Evolutionary conservation across 169 alveolate genomes (phyloP), one percentile per base, ranked within the genome.

Genomic region (Perkinsus marinus): DNA sequence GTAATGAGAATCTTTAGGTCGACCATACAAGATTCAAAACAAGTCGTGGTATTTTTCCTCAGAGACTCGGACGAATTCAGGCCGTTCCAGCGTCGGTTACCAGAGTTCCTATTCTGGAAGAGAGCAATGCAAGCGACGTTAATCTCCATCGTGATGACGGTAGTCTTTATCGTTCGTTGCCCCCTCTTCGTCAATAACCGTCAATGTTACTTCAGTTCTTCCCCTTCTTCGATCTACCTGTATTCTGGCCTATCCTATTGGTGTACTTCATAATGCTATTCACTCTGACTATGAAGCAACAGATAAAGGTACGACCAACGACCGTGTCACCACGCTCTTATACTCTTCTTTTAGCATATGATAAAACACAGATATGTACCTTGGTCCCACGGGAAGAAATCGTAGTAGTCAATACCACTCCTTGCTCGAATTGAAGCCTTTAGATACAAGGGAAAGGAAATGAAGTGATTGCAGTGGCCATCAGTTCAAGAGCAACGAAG

Each of bases 221-320:
- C 90, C 92, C 95, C 47, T 68, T 95, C 89, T 94, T 95, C 92
- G 97, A 96, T 91, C 39, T 96, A 89, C 97, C 98, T 5, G 98
- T 96, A 34, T 96, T 95, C 94, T 96, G 98, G 98, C 98, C 98
- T 36, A 94, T 96, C 91, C 95, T 96, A 30, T 94, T 96, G 38
- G 68, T 96, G 43, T 96, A 96, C 91, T 96, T 96, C 95, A 90
- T 96, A 16, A 93, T 96, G 43, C 95, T 96, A 43, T 95, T 96
- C 90, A 39, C 95, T n/a, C 92, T 95, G 37, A 95, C 97, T 0
- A 96, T 96, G 97, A 96, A 95, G 94, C 95, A 95, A 93, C 97
- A 96, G 92, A 95, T 96, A 68, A 90, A 91, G 41, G 91, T 90
- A 68, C 9, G 10, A 68, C 39, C 39, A n/a, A n/a, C 90, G 30